Evolutionary conservation across 2,329 filamentous ascomycete species (phyloP).

Genomic region (Fusarium begoniae): DNA sequence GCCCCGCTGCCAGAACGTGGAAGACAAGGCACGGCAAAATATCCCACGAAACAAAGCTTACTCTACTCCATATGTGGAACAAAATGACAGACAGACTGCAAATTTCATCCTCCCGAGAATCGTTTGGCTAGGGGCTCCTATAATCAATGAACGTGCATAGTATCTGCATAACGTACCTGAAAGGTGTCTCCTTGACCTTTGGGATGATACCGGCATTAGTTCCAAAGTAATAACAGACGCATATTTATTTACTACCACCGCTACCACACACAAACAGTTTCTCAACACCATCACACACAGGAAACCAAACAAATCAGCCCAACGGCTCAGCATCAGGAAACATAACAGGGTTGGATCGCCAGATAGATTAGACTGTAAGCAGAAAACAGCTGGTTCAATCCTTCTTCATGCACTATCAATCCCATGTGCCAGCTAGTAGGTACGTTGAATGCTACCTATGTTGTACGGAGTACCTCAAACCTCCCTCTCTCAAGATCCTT

Average conservation of each 20-base stretch:
- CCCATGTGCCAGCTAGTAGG: neutral
- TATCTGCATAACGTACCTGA: slow-evolving; percentile 30
- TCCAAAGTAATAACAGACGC: neutral
- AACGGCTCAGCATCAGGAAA: neutral
- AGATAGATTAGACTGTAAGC: neutral
- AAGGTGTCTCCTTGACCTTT: slow-evolving; percentile 6
- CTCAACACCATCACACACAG: neutral
- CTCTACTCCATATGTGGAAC: neutral
- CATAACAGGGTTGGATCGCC: neutral
- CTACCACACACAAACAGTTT: neutral
- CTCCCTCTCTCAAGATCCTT: slow-evolving; percentile 11
- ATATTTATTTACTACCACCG: neutral
- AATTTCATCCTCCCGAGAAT: slow-evolving; percentile 1
- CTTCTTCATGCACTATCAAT: slow-evolving; percentile 14
- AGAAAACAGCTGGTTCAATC: slow-evolving; percentile 9
- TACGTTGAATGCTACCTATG: neutral
- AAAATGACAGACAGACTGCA: neutral
- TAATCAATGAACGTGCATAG: neutral
- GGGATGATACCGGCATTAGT: slow-evolving; percentile 15
- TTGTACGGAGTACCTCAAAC: neutral
- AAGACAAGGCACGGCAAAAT: slow-evolving; percentile 21
- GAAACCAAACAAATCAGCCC: slow-evolving; percentile 7
- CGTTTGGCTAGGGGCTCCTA: neutral
- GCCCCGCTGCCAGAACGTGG: slow-evolving; percentile 21
- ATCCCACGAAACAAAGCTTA: slow-evolving; percentile 36